Conservation (phyloP, 441 rosid genomes). For the Gossypium trilobum region DNA sequence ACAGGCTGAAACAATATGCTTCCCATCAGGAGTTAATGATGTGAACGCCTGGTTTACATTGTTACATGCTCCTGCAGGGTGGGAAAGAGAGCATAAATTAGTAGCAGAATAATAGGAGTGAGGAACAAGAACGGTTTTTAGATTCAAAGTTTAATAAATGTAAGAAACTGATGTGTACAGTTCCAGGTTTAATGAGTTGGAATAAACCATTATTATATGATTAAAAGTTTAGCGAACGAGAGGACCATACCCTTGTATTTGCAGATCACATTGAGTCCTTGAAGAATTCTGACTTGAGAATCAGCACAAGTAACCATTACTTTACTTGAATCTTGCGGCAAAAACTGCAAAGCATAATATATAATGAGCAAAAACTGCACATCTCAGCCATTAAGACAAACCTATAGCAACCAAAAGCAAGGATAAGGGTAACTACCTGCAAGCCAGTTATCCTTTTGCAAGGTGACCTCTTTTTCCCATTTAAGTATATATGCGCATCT, state of each 20-base stretch:
- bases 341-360: constrained; percentile 35
- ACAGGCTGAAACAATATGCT: constrained; percentile 71
- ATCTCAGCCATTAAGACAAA: not conserved
- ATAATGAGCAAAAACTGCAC: constrained; percentile 12
- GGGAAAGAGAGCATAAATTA: not conserved
- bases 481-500: constrained; percentile 58
- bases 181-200: constrained; percentile 1
- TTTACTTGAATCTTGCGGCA: constrained; percentile 62
- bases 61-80: constrained; percentile 36
- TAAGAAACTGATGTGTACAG: not conserved
- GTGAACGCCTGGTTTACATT: constrained; percentile 61
- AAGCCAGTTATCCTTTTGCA: constrained; percentile 72
- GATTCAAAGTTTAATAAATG: not conserved
- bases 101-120: not conserved
- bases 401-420: not conserved
- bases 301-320: constrained; percentile 84
- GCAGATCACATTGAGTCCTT: constrained; percentile 56
- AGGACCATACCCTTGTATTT: constrained; percentile 56
- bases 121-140: not conserved
- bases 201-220: constrained; percentile 8
- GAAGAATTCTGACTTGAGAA: constrained; percentile 70
- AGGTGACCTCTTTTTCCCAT: constrained; percentile 58
- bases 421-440: constrained; percentile 38
- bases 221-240: not conserved
- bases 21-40: constrained; percentile 74